A percentile compares a stretch with the other conserved stretches of the same genome.
phyloP scores from a whole-genome alignment of 176 grass and related monocot genomes.

The Coix lacrymajobi region DNA sequence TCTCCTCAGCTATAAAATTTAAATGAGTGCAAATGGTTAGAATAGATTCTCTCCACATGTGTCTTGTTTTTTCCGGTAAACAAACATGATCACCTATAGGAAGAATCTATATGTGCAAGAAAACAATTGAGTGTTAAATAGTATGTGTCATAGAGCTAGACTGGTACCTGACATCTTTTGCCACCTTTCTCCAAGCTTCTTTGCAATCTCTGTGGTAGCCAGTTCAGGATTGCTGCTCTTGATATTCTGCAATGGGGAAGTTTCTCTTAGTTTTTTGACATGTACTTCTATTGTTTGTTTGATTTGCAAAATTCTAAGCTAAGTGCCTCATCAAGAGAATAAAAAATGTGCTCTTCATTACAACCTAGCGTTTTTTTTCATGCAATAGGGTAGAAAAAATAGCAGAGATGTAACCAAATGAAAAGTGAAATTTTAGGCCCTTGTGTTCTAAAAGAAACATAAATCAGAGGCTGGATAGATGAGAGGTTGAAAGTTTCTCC shows the following conservation, averaged over 20 bases:
- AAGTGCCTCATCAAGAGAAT: neutral
- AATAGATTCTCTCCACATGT: neutral
- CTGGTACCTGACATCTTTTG: conserved; percentile 71
- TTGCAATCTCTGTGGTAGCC: conserved; percentile 61
- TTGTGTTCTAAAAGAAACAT: neutral
- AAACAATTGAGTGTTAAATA: neutral
- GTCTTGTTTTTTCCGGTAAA: neutral
- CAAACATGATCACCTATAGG: neutral
- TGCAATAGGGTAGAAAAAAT: neutral
- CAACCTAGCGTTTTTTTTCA: neutral
- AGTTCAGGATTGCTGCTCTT: conserved; percentile 67
- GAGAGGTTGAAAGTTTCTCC: neutral
- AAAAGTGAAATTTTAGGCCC: neutral
- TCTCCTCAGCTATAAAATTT: conserved; percentile 57
- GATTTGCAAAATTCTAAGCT: neutral
- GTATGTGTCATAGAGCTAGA: neutral
- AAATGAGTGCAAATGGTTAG: neutral
- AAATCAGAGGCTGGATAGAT: neutral
- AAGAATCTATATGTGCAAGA: neutral
- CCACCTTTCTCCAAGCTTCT: conserved; percentile 79
- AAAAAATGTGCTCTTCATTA: neutral
- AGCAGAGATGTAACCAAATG: neutral
- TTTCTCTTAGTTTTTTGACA: neutral
- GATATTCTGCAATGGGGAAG: conserved; percentile 54
- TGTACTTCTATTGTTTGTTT: neutral